phyloP scores from a whole-genome alignment of 441 rosid genomes.

The Metrosideros polymorpha region DNA sequence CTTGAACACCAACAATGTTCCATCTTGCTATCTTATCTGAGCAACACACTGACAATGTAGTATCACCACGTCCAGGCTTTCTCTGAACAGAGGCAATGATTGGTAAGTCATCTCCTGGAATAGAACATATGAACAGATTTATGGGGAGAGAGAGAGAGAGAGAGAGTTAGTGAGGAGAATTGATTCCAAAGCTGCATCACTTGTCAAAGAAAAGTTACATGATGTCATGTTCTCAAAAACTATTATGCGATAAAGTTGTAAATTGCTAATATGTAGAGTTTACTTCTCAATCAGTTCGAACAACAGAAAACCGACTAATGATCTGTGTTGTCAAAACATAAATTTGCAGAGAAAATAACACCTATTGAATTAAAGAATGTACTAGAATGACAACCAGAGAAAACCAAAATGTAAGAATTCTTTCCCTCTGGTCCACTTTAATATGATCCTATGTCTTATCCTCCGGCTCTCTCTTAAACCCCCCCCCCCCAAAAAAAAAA shows the following conservation, averaged over 20 bases:
- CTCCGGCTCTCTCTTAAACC: neutral
- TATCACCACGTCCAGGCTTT: slow-evolving; percentile 95
- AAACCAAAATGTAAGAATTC: neutral
- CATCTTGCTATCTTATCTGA: slow-evolving; percentile 90
- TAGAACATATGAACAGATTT: neutral
- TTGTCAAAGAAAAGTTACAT: neutral
- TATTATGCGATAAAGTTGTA: neutral
- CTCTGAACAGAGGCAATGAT: slow-evolving; percentile 54
- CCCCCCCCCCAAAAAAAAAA: neutral
- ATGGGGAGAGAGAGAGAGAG: neutral
- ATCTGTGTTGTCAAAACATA: neutral
- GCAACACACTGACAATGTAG: slow-evolving; percentile 85
- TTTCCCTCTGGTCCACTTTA: neutral
- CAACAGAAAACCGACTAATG: neutral
- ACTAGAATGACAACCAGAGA: neutral
- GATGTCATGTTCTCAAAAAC: neutral
- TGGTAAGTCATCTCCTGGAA: slow-evolving; percentile 26
- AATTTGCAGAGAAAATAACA: neutral
- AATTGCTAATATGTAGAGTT: neutral
- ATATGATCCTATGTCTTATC: neutral
- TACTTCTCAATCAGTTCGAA: neutral
- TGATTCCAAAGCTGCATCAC: neutral
- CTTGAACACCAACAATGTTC: slow-evolving; percentile 94
- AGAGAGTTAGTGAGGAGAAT: neutral
- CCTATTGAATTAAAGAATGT: neutral